Evolutionary conservation across 2,329 filamentous ascomycete genomes (phyloP).

Genomic region (Fusarium illudens): DNA sequence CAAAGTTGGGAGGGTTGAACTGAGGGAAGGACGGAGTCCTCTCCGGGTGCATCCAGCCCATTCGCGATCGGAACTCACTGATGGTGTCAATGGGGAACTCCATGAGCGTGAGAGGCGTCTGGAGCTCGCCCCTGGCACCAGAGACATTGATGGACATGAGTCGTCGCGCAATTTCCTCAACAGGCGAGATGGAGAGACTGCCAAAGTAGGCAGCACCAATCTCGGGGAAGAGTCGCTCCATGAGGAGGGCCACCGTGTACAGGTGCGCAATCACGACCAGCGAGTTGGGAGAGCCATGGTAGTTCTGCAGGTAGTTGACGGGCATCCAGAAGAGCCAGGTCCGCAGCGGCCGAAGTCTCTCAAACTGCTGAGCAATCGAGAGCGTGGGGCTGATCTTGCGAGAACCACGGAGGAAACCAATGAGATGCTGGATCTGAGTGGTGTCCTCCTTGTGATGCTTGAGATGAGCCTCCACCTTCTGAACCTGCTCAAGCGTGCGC

Average conservation of each 20-base stretch:
- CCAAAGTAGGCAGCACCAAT: slow-evolving; percentile 90
- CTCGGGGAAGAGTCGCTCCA: slow-evolving; percentile 92
- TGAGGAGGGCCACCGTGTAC: slow-evolving; percentile 85
- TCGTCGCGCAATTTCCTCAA: slow-evolving; percentile 85
- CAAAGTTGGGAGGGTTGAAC: slow-evolving; percentile 66
- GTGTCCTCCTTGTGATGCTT: slow-evolving; percentile 75
- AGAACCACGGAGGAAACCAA: slow-evolving; percentile 76
- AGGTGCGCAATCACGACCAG: slow-evolving; percentile 89
- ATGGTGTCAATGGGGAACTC: slow-evolving; percentile 76
- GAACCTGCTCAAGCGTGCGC: slow-evolving; percentile 71
- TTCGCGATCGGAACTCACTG: slow-evolving; percentile 71
- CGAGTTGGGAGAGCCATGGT: slow-evolving; percentile 77
- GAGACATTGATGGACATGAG: slow-evolving; percentile 74
- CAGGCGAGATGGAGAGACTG: slow-evolving; percentile 78
- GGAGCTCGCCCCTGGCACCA: slow-evolving; percentile 63
- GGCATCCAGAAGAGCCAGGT: slow-evolving; percentile 98
- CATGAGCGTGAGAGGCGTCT: slow-evolving; percentile 73
- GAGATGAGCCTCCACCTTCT: slow-evolving; percentile 73
- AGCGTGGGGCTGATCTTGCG: slow-evolving; percentile 75
- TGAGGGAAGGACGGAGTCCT: slow-evolving; percentile 69
- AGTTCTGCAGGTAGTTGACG: slow-evolving; percentile 80
- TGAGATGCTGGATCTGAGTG: slow-evolving; percentile 73
- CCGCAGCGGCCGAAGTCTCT: slow-evolving; percentile 85
- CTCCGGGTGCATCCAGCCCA: slow-evolving; percentile 71
- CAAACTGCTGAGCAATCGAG: slow-evolving; percentile 85